Base-by-base conservation (phyloP, 768 basidiomycete genomes). In the Psilocybe cubensis region DNA sequence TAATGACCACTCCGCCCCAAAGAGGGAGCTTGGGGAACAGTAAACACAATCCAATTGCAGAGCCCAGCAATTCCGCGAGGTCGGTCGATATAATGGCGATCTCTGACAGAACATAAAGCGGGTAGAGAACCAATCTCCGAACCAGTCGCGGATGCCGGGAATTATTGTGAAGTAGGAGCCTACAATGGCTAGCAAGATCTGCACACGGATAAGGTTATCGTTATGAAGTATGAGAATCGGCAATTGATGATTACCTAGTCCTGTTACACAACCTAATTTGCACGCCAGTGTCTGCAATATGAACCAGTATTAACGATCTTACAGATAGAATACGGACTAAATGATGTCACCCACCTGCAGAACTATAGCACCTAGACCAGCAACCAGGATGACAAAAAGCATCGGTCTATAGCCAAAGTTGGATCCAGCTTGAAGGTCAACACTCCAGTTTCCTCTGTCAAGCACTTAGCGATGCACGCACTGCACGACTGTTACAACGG, bases 301-400 rank as follows among this genome's bases (percentile, higher is more conserved):
- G 45, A 57, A 42, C 33, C 31, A 4, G 35, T 48, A 51, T 50
- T 35, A 23, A 25, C 23, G 43, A 29, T 54, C 41, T 33, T n/a
- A 27, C 27, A 24, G 43, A 33, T 44, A 35, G 54, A 43, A 74
- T 38, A 38, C 35, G 68, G 62, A 3, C 25, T 12, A 35, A 3
- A 54, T 56, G 52, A 35, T 40, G 48, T 54, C 41, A 82, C 89
- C 83, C 41, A 82, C 89, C 83, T 96, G 95, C 12, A 95, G 76
- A 56, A 92, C 84, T 3, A 90, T 86, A 9, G 92, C 94, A 47
- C 91, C 85, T 4, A 96, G 59, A 3, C 94, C 93, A 3, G 94
- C 78, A 33, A 96, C 69, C 5, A 97, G 80, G 23, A 97, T 86
- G 18, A 92, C 79, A 70, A 96, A 96, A 29, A 98, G 81, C 28